Evolutionary conservation across 495 filamentous ascomycete genomes (phyloP).

Genomic region (Aspergillus egyptiacus): DNA sequence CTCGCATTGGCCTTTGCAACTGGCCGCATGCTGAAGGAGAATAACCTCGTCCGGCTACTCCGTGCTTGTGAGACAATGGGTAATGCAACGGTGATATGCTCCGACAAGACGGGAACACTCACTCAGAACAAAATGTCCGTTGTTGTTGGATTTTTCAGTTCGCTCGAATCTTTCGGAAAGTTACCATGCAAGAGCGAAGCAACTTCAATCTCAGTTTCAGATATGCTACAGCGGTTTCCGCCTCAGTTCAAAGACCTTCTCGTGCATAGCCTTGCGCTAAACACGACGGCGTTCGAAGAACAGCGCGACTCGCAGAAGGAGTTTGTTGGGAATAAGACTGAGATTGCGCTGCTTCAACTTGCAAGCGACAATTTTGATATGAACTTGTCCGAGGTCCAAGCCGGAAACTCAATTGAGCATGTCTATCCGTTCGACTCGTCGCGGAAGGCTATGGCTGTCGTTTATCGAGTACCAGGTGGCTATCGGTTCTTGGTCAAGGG

Average conservation of each 20-base stretch:
- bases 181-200: slow-evolving; percentile 29
- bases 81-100: slow-evolving; percentile 64
- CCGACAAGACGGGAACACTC: slow-evolving; percentile 65
- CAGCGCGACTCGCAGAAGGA: slow-evolving; percentile 48
- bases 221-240: slow-evolving; percentile 18
- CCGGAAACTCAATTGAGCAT: slow-evolving; percentile 52
- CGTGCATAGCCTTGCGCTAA: slow-evolving; percentile 55
- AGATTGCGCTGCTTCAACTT: slow-evolving; percentile 58
- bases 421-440: slow-evolving; percentile 63
- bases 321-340: slow-evolving; percentile 65
- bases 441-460: slow-evolving; percentile 65
- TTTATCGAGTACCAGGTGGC: slow-evolving; percentile 46
- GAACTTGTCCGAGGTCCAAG: slow-evolving; percentile 56
- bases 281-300: slow-evolving; percentile 63
- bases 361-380: slow-evolving; percentile 56
- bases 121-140: slow-evolving; percentile 70
- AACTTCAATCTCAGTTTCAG: neutral
- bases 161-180: slow-evolving; percentile 22
- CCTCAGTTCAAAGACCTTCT: slow-evolving; percentile 55
- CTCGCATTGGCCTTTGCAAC: slow-evolving; percentile 64
- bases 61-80: slow-evolving; percentile 71
- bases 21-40: slow-evolving; percentile 62
- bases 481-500: slow-evolving; percentile 65
- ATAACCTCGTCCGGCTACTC: slow-evolving; percentile 61
- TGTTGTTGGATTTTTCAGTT: slow-evolving; percentile 55